phyloP scores from a whole-genome alignment of 306 rosid genomes.

The Vachellia collinsii region DNA sequence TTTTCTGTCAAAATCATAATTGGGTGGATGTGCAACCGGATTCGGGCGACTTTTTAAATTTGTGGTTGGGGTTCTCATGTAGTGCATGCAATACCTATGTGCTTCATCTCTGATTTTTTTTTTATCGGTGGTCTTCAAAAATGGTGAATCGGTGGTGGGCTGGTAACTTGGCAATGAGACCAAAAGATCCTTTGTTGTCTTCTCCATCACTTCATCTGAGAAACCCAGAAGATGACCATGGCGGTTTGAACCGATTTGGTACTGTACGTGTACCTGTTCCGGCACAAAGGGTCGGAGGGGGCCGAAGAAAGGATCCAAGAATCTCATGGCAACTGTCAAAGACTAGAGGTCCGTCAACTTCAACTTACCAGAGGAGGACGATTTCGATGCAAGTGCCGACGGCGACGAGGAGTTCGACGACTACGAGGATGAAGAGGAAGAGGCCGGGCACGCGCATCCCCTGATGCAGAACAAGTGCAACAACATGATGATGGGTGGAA shows the following conservation, averaged over 20 bases:
- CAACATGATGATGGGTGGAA: background rate
- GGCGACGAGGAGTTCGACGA: slow-evolving; percentile 54
- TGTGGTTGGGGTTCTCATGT: slow-evolving; percentile 48
- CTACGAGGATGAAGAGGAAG: slow-evolving; percentile 41
- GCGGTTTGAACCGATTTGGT: slow-evolving; percentile 21
- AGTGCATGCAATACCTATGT: slow-evolving; percentile 32
- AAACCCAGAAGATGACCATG: slow-evolving; percentile 48
- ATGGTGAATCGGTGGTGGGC: slow-evolving; percentile 92
- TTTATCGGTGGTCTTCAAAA: background rate
- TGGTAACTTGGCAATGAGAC: slow-evolving; percentile 61
- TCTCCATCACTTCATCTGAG: slow-evolving; percentile 57
- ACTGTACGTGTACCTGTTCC: slow-evolving; percentile 19
- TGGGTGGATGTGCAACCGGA: slow-evolving; percentile 34
- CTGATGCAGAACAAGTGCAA: slow-evolving; percentile 23
- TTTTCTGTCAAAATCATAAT: slow-evolving; percentile 17
- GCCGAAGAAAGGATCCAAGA: slow-evolving; percentile 50
- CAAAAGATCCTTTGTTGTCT: slow-evolving; percentile 47
- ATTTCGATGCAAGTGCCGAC: slow-evolving; percentile 57
- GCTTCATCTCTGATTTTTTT: slow-evolving; percentile 2
- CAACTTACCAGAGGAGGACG: slow-evolving; percentile 63
- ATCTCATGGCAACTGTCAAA: slow-evolving; percentile 44
- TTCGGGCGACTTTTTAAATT: background rate
- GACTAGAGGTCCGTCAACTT: slow-evolving; percentile 77
- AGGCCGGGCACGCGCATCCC: background rate
- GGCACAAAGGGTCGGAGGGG: too few species aligned